These are phyloP conservation scores for Chlorella vulgaris DNA, from an alignment of 139 green algal genomes.

Conservation along the genomic window DNA sequence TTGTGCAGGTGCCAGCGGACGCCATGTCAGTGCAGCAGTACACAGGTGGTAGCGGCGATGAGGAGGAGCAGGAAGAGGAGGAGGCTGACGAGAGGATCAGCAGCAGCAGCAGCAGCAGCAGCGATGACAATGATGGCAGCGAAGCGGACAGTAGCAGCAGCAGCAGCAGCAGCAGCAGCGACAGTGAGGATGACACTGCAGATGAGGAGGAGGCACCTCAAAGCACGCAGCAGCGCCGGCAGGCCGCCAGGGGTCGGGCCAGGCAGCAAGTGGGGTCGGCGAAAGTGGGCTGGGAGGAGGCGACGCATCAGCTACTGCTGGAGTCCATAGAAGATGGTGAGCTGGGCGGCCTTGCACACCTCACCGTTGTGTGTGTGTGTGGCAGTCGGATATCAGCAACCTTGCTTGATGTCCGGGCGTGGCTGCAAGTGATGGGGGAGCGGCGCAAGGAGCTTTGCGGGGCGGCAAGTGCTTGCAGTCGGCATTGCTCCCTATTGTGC, in stretches of 20 bases:
- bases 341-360: too few species aligned
- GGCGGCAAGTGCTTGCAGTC: too few species aligned
- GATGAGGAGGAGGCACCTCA: background rate
- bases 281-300: too few species aligned
- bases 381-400: too few species aligned
- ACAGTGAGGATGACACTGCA: background rate
- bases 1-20: slow-evolving; percentile 13
- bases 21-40: background rate
- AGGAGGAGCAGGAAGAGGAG: background rate
- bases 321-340: slow-evolving; percentile 39
- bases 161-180: background rate
- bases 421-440: too few species aligned
- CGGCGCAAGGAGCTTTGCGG: too few species aligned
- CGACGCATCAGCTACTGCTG: slow-evolving; percentile 41
- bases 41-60: background rate
- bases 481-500: too few species aligned
- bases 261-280: too few species aligned
- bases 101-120: slow-evolving; percentile 31
- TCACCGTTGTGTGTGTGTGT: too few species aligned
- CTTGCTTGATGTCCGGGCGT: too few species aligned
- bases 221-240: background rate
- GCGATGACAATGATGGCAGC: too few species aligned
- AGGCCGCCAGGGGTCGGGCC: background rate
- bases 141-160: slow-evolving; percentile 4
- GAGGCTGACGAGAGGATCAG: background rate